Evolutionary conservation across 1,139 yeast genomes (phyloP).

Genomic region (Yarrowia galli): DNA sequence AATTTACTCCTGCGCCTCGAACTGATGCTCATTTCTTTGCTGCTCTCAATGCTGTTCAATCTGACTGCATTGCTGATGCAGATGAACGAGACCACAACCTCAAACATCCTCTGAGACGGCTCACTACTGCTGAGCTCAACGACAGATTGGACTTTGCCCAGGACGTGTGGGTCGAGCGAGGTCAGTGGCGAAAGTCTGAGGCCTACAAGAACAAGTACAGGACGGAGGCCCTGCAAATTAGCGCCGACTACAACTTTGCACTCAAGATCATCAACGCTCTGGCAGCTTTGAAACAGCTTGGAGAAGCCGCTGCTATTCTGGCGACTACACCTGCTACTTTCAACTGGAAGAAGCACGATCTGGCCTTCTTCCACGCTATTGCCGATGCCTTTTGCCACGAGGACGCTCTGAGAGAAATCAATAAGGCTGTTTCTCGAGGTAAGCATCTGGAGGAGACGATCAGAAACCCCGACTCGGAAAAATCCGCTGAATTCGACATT

Average conservation of each 20-base stretch:
- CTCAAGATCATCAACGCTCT: conserved; percentile 34
- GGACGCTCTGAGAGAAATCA: conserved; percentile 4
- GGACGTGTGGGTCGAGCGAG: conserved; percentile 78
- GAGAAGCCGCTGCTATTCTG: conserved; percentile 26
- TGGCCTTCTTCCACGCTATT: conserved; percentile 24
- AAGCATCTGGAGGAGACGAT: neutral
- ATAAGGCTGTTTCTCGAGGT: conserved; percentile 1
- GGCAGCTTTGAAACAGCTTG: conserved; percentile 17
- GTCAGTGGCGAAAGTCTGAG: conserved; percentile 65
- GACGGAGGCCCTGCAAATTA: neutral
- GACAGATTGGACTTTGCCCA: conserved; percentile 65
- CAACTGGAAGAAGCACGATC: conserved; percentile 31
- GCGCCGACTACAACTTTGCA: conserved; percentile 34
- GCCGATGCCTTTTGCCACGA: conserved; percentile 15
- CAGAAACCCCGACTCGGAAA: conserved; percentile 16
- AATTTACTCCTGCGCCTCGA: neutral
- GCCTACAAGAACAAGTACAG: conserved; percentile 53
- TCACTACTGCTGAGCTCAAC: conserved; percentile 58
- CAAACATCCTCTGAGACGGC: conserved; percentile 3
- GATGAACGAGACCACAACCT: conserved; percentile 20
- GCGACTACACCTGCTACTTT: conserved; percentile 9
- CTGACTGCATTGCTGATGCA: conserved; percentile 46
- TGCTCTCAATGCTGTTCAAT: conserved; percentile 50
- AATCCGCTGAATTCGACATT: conserved; percentile 10
- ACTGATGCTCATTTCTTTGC: conserved; percentile 45